Conservation (phyloP, 1,139 yeast genomes). For the Debaryomycetaceae sp. region DNA sequence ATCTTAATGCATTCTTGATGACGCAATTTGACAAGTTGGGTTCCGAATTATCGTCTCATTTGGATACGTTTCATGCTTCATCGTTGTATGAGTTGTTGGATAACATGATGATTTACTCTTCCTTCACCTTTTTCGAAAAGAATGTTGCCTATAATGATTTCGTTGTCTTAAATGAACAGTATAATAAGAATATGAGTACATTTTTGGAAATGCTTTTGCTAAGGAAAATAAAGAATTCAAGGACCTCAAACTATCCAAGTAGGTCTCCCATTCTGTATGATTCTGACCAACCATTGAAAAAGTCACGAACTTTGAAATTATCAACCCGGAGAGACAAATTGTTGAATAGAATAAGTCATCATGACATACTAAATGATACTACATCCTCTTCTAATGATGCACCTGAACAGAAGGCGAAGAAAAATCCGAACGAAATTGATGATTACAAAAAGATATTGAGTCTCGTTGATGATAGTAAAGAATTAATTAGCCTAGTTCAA, state of each 20-base stretch:
- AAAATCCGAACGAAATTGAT: conserved; percentile 25
- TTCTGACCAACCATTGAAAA: conserved; percentile 20
- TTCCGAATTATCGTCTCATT: conserved; percentile 23
- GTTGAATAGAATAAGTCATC: conserved; percentile 12
- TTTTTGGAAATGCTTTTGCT: conserved; percentile 27
- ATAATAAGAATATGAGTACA: conserved; percentile 22
- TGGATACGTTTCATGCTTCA: conserved; percentile 22
- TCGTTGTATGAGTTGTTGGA: conserved; percentile 33
- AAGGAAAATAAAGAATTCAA: conserved; percentile 20
- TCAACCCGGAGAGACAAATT: conserved; percentile 26
- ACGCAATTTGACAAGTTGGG: conserved; percentile 38
- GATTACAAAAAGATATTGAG: conserved; percentile 44
- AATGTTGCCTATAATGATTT: conserved; percentile 43
- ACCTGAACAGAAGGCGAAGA: conserved; percentile 3
- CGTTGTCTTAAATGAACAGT: conserved; percentile 25
- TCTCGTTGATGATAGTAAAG: conserved; percentile 33
- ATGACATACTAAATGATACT: conserved; percentile 2
- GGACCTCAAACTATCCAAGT: conserved; percentile 12
- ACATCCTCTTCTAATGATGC: conserved; percentile 1
- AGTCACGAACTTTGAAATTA: conserved; percentile 32
- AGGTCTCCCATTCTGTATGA: background rate
- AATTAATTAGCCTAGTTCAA: conserved; percentile 50
- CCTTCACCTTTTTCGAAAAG: conserved; percentile 64
- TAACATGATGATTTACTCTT: conserved; percentile 52
- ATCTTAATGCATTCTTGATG: conserved; percentile 46